phyloP scores from a whole-genome alignment of 1,284 basidiomycete species.

The Moesziomyces sp. region DNA sequence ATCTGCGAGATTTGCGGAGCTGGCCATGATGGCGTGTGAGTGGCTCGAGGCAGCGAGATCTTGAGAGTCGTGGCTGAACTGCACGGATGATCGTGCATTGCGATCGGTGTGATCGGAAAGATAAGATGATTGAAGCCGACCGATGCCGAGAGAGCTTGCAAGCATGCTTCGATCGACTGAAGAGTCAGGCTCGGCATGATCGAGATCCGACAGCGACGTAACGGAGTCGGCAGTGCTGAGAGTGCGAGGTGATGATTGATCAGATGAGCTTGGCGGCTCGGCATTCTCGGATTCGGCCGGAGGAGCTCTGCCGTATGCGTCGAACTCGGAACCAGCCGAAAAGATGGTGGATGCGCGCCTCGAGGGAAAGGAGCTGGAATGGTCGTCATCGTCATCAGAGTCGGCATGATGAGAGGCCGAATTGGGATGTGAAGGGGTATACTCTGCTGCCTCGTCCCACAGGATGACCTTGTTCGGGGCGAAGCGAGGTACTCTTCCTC shows the following conservation, averaged over 20 bases:
- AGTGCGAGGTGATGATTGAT: conserved; percentile 2
- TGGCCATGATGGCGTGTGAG: conserved; percentile 36
- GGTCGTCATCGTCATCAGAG: conserved; percentile 22
- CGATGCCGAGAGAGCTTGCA: conserved; percentile 40
- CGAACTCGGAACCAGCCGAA: conserved; percentile 48
- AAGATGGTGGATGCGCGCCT: conserved; percentile 53
- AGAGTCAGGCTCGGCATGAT: background rate
- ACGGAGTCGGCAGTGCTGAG: conserved; percentile 21
- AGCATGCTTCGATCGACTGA: conserved; percentile 18
- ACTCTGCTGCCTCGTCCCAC: conserved; percentile 58
- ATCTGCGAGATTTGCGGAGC: conserved; percentile 50
- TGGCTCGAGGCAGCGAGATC: conserved; percentile 8
- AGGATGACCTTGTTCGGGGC: conserved; percentile 63
- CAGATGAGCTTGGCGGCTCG: background rate
- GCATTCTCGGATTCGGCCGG: background rate
- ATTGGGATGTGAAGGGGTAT: conserved; percentile 2
- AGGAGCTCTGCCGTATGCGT: conserved; percentile 19
- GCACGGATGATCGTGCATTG: background rate
- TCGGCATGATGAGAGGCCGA: background rate
- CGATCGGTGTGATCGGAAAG: background rate
- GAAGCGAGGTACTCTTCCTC: conserved; percentile 58
- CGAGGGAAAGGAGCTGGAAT: conserved; percentile 2
- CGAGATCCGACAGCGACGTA: conserved; percentile 14
- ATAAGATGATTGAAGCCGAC: conserved; percentile 24
- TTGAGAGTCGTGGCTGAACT: background rate